phyloP scores from a whole-genome alignment of 192 early-diverging fungal species.

The Kappamyces sp. region DNA sequence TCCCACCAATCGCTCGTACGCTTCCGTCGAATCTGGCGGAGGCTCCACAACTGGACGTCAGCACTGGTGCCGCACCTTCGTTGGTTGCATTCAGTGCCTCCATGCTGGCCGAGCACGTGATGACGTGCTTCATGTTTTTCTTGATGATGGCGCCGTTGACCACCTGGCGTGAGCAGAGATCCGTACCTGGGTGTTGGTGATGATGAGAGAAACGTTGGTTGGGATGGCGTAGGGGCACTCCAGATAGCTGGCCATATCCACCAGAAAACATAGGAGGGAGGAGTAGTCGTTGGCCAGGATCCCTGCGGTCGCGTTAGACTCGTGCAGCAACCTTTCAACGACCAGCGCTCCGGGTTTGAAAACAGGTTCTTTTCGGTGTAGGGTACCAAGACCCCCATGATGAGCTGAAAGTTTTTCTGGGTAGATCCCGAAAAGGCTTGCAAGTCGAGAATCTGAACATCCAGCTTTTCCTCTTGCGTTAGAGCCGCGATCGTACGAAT shows the following conservation, averaged over 20 bases:
- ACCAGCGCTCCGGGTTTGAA: conserved; percentile 22
- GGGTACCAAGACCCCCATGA: conserved; percentile 16
- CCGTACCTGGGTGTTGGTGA: conserved; percentile 22
- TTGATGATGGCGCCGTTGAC: conserved; percentile 24
- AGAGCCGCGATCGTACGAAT: conserved; percentile 12
- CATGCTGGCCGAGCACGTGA: conserved; percentile 16
- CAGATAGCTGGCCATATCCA: conserved; percentile 27
- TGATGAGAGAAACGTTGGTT: conserved; percentile 20
- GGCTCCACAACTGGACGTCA: not conserved
- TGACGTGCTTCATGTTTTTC: conserved; percentile 27
- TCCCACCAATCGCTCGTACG: conserved; percentile 27
- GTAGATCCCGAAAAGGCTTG: conserved; percentile 22
- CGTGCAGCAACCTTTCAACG: conserved; percentile 14
- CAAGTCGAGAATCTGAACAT: conserved; percentile 16
- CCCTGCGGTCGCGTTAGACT: not conserved
- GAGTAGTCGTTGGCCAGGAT: conserved; percentile 23
- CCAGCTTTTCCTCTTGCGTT: conserved; percentile 21
- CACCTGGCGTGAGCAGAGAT: conserved; percentile 17
- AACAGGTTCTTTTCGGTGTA: conserved; percentile 24
- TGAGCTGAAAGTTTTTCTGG: conserved; percentile 16
- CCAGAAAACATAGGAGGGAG: conserved; percentile 27
- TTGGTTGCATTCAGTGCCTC: conserved; percentile 2
- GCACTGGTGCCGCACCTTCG: conserved; percentile 5
- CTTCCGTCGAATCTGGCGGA: conserved; percentile 14
- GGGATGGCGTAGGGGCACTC: conserved; percentile 31